Evolutionary conservation across 2,329 filamentous ascomycete genomes (phyloP), one percentile per base, ranked within the genome.

Genomic region (Aspergillus sp.): DNA sequence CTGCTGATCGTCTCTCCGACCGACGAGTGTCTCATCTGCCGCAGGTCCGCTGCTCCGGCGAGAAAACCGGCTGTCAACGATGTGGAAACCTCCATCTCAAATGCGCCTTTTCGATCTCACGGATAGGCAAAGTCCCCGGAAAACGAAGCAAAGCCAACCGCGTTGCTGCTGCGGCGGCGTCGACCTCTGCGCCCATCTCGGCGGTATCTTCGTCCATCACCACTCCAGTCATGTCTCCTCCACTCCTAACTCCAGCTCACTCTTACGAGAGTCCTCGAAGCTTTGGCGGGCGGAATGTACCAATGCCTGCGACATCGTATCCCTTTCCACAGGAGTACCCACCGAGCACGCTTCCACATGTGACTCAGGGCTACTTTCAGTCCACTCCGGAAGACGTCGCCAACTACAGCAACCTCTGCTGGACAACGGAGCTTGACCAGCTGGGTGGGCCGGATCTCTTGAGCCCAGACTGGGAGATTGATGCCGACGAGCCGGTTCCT

Each of bases 61-160:
- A 66, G 30, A 66, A 66, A 48, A 60, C 59, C 1, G 64, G 64
- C 22, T 66, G 64, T 23, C 64, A 66, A 30, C 62, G 64, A n/a
- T 66, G 64, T 38, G 48, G 52, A 4, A 66, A 61, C n/a, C 64
- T 64, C 30, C 54, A 49, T 6, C 54, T 61, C 15, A 43, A 58
- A 56, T 66, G 64, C 46, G 49, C 64, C 48, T 66, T 66, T 58
- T 64, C 64, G 13, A 66, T 66, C 34, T 66, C 64, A 19, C 57
- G 62, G 25, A 66, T 66, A 11, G 64, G 64, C 25, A 66, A 64
- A 45, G 64, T 66, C 8, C 64, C 64, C 22, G 64, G 64, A 8
- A 66, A 66, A 49, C 45, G 64, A 46, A 64, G 64, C 28, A 64
- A 64, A 46, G 64, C 62, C 41, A 66, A 66, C 53, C 62, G 64